phyloP scores from a whole-genome alignment of 176 grass and related monocot species.

The Luzula sylvatica region DNA sequence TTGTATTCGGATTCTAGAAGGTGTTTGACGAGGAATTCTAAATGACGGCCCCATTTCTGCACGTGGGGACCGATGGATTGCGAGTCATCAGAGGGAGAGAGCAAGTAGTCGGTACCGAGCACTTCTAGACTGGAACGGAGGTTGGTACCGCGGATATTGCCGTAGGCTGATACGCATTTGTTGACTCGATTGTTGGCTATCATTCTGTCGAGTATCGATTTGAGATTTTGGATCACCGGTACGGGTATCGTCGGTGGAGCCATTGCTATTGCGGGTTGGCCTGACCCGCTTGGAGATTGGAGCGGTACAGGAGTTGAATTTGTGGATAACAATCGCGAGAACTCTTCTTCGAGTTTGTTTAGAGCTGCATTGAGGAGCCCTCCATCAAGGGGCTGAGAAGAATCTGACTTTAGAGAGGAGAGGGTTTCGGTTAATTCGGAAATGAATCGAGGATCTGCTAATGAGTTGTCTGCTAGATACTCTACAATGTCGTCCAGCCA shows the following conservation, averaged over 20 bases:
- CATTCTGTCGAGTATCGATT: constrained; percentile 43
- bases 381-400: constrained; percentile 42
- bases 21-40: constrained; percentile 46
- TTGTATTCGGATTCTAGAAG: constrained; percentile 53
- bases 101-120: constrained; percentile 51
- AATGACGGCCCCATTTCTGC: constrained; percentile 42
- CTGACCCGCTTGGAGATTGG: constrained; percentile 7
- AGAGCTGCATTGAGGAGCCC: constrained; percentile 65
- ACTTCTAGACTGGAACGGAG: constrained; percentile 38
- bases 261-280: background rate
- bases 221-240: constrained; percentile 44
- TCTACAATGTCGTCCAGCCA: constrained; percentile 93
- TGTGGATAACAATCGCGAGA: constrained; percentile 45
- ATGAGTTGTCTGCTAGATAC: constrained; percentile 65
- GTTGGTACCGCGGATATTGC: constrained; percentile 30
- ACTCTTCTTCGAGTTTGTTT: constrained; percentile 52
- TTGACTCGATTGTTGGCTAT: constrained; percentile 12
- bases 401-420: constrained; percentile 17
- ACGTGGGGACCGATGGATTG: constrained; percentile 35
- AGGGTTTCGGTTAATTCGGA: constrained; percentile 45
- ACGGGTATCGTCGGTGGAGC: constrained; percentile 33
- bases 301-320: constrained; percentile 48
- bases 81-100: constrained; percentile 15
- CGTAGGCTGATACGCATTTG: constrained; percentile 32
- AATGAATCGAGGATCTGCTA: constrained; percentile 73